phyloP scores from a whole-genome alignment of 2,329 filamentous ascomycete species.

The Fusarium sp. region DNA sequence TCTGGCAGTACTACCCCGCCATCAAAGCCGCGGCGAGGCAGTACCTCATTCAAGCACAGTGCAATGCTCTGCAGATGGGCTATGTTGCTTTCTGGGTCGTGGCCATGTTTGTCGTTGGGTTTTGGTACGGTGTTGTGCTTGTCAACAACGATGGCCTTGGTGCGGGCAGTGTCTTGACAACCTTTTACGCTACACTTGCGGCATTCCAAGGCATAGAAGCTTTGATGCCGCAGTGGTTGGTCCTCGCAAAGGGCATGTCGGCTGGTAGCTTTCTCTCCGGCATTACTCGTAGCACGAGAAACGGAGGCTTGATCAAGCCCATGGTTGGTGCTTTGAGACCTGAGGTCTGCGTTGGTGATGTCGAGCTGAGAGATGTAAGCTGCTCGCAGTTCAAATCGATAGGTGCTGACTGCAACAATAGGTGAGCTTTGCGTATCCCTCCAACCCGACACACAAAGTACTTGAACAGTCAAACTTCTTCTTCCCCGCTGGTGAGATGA shows the following conservation, averaged over 20 bases:
- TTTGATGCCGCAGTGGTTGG: constrained; percentile 78
- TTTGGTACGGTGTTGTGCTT: constrained; percentile 84
- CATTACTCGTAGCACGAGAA: constrained; percentile 49
- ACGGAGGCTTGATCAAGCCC: neutral
- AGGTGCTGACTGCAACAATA: constrained; percentile 47
- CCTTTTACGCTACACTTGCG: constrained; percentile 83
- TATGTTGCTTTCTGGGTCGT: constrained; percentile 78
- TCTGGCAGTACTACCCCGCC: constrained; percentile 68
- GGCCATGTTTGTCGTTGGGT: constrained; percentile 84
- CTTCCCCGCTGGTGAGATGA: constrained; percentile 76
- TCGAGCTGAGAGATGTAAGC: constrained; percentile 50
- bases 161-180: constrained; percentile 77
- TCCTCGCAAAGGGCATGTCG: constrained; percentile 80
- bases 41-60: constrained; percentile 74
- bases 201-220: constrained; percentile 79
- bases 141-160: constrained; percentile 66
- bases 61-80: constrained; percentile 76
- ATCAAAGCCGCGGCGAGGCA: constrained; percentile 66
- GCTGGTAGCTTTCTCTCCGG: constrained; percentile 71
- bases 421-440: constrained; percentile 86
- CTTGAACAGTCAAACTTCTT: constrained; percentile 70
- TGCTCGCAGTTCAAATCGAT: fast-evolving
- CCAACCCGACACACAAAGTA: constrained; percentile 67
- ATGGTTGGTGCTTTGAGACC: constrained; percentile 44
- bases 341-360: constrained; percentile 66